Evolutionary conservation across 345 rosid genomes (phyloP).

Genomic region (Pistacia vera): DNA sequence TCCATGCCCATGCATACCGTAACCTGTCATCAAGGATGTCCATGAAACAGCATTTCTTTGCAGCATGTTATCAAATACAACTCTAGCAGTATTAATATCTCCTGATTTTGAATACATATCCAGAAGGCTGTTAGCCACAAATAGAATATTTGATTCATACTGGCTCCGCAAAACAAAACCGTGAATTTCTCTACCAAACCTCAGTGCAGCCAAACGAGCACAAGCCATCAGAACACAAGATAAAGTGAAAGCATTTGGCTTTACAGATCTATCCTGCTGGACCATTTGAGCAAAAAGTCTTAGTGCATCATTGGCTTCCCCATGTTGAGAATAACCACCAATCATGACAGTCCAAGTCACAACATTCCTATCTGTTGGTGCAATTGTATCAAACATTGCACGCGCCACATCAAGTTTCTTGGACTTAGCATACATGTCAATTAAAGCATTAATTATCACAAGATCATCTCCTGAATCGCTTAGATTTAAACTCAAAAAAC

Average conservation of each 20-base stretch:
- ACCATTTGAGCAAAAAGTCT: conserved; percentile 65
- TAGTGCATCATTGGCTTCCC: conserved; percentile 74
- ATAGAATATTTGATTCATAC: conserved; percentile 32
- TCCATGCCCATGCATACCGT: conserved; percentile 87
- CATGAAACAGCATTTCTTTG: conserved; percentile 71
- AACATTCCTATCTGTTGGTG: conserved; percentile 53
- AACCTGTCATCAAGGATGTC: conserved; percentile 82
- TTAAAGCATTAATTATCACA: conserved; percentile 63
- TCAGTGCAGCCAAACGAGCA: conserved; percentile 68
- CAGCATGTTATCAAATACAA: conserved; percentile 61
- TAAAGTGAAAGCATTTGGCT: conserved; percentile 78
- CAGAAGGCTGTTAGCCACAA: conserved; percentile 71
- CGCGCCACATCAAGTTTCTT: conserved; percentile 42
- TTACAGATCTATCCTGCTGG: conserved; percentile 38
- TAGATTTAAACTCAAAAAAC: conserved; percentile 37
- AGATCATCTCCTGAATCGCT: conserved; percentile 41
- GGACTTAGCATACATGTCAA: conserved; percentile 87
- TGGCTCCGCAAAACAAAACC: conserved; percentile 62
- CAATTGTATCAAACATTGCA: conserved; percentile 54
- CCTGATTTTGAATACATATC: conserved; percentile 91
- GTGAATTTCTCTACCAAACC: conserved; percentile 73
- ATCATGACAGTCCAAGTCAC: conserved; percentile 89
- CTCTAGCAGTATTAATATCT: conserved; percentile 53
- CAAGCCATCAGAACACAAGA: conserved; percentile 85
- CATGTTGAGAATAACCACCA: conserved; percentile 86